Evolutionary conservation across 352 stramenopile genomes (phyloP).

Genomic region (Proteromonas lacertae): DNA sequence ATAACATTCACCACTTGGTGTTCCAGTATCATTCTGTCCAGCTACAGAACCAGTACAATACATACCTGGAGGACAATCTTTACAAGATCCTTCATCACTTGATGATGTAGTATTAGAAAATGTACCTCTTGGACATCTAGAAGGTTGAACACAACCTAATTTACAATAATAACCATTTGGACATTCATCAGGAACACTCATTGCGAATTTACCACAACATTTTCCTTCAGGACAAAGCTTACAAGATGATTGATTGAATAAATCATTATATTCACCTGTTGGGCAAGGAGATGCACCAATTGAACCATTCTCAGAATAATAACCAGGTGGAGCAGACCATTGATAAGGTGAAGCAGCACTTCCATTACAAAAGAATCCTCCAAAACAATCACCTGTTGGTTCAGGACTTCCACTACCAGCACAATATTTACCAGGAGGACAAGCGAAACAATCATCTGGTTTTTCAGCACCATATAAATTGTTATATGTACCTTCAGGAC

Average conservation of each 20-base stretch:
- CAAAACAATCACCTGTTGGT: slow-evolving; percentile 25
- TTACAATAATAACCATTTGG: slow-evolving; percentile 22
- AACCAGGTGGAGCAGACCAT: slow-evolving; percentile 14
- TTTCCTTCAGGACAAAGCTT: slow-evolving; percentile 1
- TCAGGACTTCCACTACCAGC: slow-evolving; percentile 18
- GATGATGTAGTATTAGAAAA: too few species aligned
- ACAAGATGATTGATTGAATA: background rate
- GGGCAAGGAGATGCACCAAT: background rate
- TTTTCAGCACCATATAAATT: background rate
- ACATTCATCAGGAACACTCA: slow-evolving; percentile 9
- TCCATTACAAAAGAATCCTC: slow-evolving; percentile 46
- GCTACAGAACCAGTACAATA: slow-evolving; percentile 8
- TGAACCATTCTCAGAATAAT: background rate
- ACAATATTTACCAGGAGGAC: slow-evolving; percentile 39
- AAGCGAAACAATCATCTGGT: slow-evolving; percentile 27
- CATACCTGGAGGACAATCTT: slow-evolving; percentile 1
- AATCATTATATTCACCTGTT: background rate
- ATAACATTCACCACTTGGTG: slow-evolving; percentile 22
- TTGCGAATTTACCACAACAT: background rate
- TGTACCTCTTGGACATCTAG: slow-evolving; percentile 9
- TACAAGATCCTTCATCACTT: slow-evolving; percentile 4
- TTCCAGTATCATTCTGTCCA: background rate
- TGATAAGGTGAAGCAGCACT: slow-evolving; percentile 30
- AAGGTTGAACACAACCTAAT: slow-evolving; percentile 17
- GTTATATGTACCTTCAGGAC: slow-evolving; percentile 23